A percentile compares a stretch with the other conserved stretches of the same genome.
Conservation (phyloP, 257 asterid genomes). For the Ilex aquifolium region DNA sequence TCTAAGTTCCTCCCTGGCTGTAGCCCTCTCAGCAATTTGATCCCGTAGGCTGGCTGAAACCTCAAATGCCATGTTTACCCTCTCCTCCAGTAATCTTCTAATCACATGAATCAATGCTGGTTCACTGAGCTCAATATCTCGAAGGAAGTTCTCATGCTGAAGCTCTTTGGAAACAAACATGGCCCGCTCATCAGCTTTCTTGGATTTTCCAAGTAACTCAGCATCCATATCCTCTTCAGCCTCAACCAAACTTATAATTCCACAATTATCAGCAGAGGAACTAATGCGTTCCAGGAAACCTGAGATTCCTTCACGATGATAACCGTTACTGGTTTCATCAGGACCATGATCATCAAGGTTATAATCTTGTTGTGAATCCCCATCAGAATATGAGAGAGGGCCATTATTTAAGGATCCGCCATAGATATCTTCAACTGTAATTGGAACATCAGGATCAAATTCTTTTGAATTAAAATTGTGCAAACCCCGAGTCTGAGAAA, state of each 20-base stretch:
- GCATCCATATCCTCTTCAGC: constrained; percentile 38
- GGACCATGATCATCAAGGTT: constrained; percentile 36
- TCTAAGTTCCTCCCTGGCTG: constrained; percentile 53
- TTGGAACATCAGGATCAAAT: constrained; percentile 53
- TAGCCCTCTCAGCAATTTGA: constrained; percentile 76
- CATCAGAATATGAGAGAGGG: constrained; percentile 47
- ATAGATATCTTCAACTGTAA: constrained; percentile 84
- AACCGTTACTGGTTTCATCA: constrained; percentile 37
- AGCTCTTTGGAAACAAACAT: constrained; percentile 62
- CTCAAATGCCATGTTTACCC: constrained; percentile 66
- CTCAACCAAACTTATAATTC: constrained; percentile 19
- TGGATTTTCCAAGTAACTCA: constrained; percentile 43
- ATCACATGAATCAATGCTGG: constrained; percentile 54
- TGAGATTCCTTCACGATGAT: constrained; percentile 32
- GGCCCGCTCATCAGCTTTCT: constrained; percentile 76
- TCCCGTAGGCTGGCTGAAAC: constrained; percentile 53
- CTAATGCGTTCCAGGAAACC: constrained; percentile 35
- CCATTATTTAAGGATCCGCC: constrained; percentile 40
- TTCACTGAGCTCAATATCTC: constrained; percentile 44
- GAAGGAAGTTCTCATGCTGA: constrained; percentile 43
- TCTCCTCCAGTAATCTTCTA: constrained; percentile 63
- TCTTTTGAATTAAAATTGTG: constrained; percentile 51
- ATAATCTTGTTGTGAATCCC: constrained; percentile 31
- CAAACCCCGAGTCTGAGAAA: constrained; percentile 58
- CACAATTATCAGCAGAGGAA: constrained; percentile 31